phyloP scores from a whole-genome alignment of 169 alveolate species.

The Theileria annulata region DNA sequence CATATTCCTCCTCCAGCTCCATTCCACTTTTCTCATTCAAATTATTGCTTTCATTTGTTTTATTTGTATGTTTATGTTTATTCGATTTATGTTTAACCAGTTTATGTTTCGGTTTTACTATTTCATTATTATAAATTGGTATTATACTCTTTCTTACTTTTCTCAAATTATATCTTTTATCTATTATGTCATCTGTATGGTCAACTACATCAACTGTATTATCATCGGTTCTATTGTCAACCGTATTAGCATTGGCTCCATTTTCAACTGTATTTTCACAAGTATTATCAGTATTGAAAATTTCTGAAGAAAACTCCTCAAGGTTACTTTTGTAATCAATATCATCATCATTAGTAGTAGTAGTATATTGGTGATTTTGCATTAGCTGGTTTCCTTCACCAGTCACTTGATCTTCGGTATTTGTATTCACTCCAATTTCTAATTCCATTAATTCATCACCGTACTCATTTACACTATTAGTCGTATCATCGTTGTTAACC shows the following conservation, averaged over 20 bases:
- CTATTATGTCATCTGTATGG: background rate
- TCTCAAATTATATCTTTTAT: conserved; percentile 21
- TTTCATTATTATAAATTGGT: conserved; percentile 9
- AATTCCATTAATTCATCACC: background rate
- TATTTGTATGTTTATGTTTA: background rate
- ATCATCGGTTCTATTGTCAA: conserved; percentile 36
- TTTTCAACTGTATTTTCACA: conserved; percentile 45
- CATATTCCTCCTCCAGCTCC: conserved; percentile 47
- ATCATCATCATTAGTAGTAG: too few relatives aligned
- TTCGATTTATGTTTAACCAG: background rate
- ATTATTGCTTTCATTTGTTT: background rate
- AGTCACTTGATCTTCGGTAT: background rate
- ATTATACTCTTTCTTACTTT: conserved; percentile 11
- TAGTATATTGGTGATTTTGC: background rate
- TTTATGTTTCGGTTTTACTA: background rate
- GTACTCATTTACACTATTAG: background rate
- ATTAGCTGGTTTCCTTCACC: too few relatives aligned
- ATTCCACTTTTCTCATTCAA: background rate
- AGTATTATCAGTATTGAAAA: background rate
- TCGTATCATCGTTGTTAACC: background rate
- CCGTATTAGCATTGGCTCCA: conserved; percentile 30
- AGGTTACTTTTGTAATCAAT: too few relatives aligned
- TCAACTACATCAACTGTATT: conserved; percentile 32
- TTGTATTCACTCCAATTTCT: background rate
- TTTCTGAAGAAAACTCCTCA: too few relatives aligned